phyloP scores from a whole-genome alignment of 2,329 filamentous ascomycete species.

The Cordyceps sp. region DNA sequence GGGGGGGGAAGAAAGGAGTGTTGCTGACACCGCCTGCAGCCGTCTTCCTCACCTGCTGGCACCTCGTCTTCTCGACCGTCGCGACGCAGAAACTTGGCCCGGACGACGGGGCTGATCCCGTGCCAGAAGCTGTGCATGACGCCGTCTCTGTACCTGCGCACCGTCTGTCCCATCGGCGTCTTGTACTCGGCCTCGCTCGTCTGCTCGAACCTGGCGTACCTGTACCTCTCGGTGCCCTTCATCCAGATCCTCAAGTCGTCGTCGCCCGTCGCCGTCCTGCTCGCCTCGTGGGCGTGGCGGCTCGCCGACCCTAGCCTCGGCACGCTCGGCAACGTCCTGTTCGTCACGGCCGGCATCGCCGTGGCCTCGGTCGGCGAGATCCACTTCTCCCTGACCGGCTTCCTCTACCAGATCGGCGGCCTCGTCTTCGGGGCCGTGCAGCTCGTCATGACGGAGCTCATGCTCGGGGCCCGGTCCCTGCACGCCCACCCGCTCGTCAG shows the following conservation, averaged over 20 bases:
- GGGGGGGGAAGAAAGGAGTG: too few relatives aligned
- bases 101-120: constrained; percentile 43
- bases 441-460: constrained; percentile 70
- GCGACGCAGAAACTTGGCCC: constrained; percentile 50
- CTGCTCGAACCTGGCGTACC: constrained; percentile 50
- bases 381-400: constrained; percentile 47
- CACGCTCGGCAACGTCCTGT: constrained; percentile 28
- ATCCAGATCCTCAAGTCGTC: constrained; percentile 59
- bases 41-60: constrained; percentile 50
- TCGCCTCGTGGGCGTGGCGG: constrained; percentile 45
- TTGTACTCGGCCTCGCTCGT: constrained; percentile 50
- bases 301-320: constrained; percentile 28
- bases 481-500: constrained; percentile 84
- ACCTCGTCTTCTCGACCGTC: constrained; percentile 47
- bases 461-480: constrained; percentile 58
- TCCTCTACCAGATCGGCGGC: constrained; percentile 55
- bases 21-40: constrained; percentile 12
- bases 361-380: constrained; percentile 46
- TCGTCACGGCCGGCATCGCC: constrained; percentile 35
- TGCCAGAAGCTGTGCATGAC: constrained; percentile 46
- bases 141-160: constrained; percentile 40
- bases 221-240: constrained; percentile 51
- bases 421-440: constrained; percentile 69
- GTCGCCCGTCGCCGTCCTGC: constrained; percentile 48
- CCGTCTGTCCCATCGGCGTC: constrained; percentile 49